These are phyloP conservation scores for Durusdinium trenchii DNA, from an alignment of 73 alveolate species.

Conservation along the genomic window DNA sequence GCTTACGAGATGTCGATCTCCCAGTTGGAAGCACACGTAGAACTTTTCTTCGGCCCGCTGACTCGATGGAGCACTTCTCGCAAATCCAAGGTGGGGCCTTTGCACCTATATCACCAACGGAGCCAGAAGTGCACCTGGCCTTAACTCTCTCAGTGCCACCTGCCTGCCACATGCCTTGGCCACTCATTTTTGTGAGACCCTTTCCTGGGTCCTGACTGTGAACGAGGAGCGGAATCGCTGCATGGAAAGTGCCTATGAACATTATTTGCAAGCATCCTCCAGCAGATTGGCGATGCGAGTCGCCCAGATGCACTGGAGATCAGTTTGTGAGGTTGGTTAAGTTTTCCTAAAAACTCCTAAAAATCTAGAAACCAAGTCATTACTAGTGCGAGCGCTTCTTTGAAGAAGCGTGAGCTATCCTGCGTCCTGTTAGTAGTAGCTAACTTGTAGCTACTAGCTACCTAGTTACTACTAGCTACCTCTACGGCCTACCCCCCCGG, in stretches of 20 bases:
- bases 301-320: too few species aligned
- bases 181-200: too few species aligned
- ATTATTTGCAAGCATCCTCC: conserved; percentile 86
- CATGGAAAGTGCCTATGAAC: conserved; percentile 93
- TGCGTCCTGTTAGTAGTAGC: too few species aligned
- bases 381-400: background rate
- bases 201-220: too few species aligned
- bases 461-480: too few species aligned
- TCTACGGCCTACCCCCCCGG: too few species aligned
- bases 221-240: conserved; percentile 88
- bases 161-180: background rate
- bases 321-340: too few species aligned
- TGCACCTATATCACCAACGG: conserved; percentile 82
- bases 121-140: conserved; percentile 86
- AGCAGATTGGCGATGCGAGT: conserved; percentile 63
- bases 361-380: too few species aligned
- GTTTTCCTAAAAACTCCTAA: too few species aligned
- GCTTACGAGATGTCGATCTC: conserved; percentile 56
- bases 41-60: background rate
- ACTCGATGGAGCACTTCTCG: background rate
- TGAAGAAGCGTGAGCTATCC: too few species aligned
- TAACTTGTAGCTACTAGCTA: too few species aligned
- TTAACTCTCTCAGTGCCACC: background rate
- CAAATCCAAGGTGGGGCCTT: conserved; percentile 52
- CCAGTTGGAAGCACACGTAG: background rate